Evolutionary conservation across 2,329 filamentous ascomycete species (phyloP), one percentile per base, ranked within the genome.

Genomic region (Apiospora hydei): DNA sequence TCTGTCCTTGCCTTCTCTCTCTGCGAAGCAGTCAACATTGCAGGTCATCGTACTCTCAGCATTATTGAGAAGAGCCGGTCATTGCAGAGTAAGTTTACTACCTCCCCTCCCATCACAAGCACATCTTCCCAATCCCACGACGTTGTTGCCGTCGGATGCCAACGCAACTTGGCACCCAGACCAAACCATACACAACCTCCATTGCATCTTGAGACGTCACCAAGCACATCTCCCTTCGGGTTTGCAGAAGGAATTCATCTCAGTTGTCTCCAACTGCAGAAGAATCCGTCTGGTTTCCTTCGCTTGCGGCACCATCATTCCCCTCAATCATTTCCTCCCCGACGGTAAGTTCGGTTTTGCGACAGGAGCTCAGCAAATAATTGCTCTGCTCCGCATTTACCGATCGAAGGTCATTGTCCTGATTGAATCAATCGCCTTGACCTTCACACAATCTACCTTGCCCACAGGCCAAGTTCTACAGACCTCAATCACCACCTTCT

Each of bases 261-360:
- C n/a, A 1, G 4, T 3, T 24, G 13, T 13, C 8, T 7, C 7
- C 1, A 4, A 5, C 49, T 13, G 13, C 10, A 13, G n/a, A 26
- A 4, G n/a, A 26, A 51, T 1, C 0, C 16, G 0, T 34, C 26
- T 34, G 3, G 0, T 34, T 16, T 3, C 26, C 2, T 18, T 3
- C 26, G 8, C 4, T 21, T 53, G 11, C 7, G 14, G 0, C 24
- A 30, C 13, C 4, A 14, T 16, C 53, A 18, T 18, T 14, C 6
- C 49, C 24, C 49, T 8, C 3, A 13, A 13, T 4, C 10, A 13
- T 4, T 13, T 5, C 49, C 24, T 51, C 10, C 8, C 49, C 13
- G 2, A 51, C n/a, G 3, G 4, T n/a, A 14, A 26, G 11, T 4
- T 14, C n/a, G 3, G 5, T 26, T n/a, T 13, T 4, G 11, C 49